Evolutionary conservation across 768 basidiomycete species (phyloP), one percentile per base, ranked within the genome.

Genomic region (Sarcodon sp.): DNA sequence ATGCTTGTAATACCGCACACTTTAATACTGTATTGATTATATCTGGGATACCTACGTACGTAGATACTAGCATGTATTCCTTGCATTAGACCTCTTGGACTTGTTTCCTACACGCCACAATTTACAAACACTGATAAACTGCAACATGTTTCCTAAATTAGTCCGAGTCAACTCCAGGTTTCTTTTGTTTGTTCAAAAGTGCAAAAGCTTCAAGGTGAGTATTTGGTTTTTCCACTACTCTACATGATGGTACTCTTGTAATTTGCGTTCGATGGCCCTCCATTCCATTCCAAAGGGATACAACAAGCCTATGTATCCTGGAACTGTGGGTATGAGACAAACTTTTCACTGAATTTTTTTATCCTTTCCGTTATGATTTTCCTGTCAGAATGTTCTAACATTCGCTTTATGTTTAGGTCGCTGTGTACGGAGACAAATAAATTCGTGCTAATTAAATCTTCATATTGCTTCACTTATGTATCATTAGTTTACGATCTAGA

Each of bases 251-350:
- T 70, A 65, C 63, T 68, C 55, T 70, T 67, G 85, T 87, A 87
- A 87, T 87, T 87, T 87, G 85, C 85, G 85, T 87, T 87, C 83
- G 85, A 87, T 65, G 59, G 66, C 61, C 69, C 61, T 64, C 62
- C 60, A 61, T 68, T 70, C 68, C 69, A 72, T 56, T 67, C 72
- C 76, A 82, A 84, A 86, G 75, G 83, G 77, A 66, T 47, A 67
- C 70, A 75, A 27, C 79, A 70, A 69, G 85, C 85, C 84, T 68
- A 80, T 75, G 61, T 68, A 66, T 70, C 76, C 82, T 83, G 83
- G 72, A 75, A 70, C 56, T 58, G 64, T 64, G 69, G 72, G 59
- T 64, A 75, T 87, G 85, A 86, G 84, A 87, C 82, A 79, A 75
- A 57, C 47, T 52, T 59, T 60, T 51, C 35, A 34, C 50, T 27